Base-by-base conservation (phyloP, 1,284 basidiomycete genomes). In the Porodaedalea pini region DNA sequence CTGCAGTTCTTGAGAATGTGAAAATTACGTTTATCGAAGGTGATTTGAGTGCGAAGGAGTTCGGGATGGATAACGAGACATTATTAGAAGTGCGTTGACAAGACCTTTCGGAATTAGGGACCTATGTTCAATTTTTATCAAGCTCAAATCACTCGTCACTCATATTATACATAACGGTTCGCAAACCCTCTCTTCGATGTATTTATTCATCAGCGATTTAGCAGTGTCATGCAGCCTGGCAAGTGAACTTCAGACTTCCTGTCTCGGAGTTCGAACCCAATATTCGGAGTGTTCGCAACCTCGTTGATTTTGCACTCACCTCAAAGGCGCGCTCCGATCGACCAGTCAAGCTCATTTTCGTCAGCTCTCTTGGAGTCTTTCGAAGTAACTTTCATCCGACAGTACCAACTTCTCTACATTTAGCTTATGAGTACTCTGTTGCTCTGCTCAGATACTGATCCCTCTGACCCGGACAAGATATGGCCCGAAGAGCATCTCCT, bases 161-260 rank as follows among this genome's bases (percentile, higher is more conserved):
- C 57, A 64, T 17, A 62, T 73, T 31, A 67, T 75, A 17, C 73
- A 75, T 61, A 72, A 68, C 39, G 75, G 67, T 68, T 58, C 29
- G 34, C 4, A 1, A 1, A 17, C n/a, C 19, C 43, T 1, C n/a
- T n/a, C n/a, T n/a, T 29, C 45, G 13, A 34, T 25, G 1, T 15
- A 11, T 5, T 31, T 25, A 32, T 2, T 50, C 3, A 15, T 34
- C 41, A 45, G 1, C 23, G 23, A n/a, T 15, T 29, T 29, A 52
- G 6, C 23, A 23, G 23, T 44, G 11, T 40, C 43, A 29, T 31
- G 27, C 43, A 73, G 74, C 76, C 0, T 79, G 77, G 77, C 63
- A 66, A 10, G 69, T 79, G 11, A 68, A 79, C 61, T 78, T 78
- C 65, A 71, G 75, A 61, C 58, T 71, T 21, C 31, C 67, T 1